Evolutionary conservation across 1,284 basidiomycete genomes (phyloP).

Genomic region (Singerocomus inundabilis): DNA sequence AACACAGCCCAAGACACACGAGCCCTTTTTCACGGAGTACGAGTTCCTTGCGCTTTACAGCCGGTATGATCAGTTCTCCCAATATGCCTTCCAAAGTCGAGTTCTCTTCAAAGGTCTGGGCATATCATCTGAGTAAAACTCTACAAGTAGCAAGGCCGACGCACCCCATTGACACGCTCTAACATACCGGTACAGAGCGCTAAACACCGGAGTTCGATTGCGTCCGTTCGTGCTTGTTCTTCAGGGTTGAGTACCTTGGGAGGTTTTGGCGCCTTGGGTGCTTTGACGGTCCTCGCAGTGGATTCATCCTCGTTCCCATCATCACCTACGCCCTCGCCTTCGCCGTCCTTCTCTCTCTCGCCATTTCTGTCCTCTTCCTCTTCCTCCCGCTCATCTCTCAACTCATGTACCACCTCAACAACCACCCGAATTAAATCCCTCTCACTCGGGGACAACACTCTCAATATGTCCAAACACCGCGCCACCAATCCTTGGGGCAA

Average conservation of each 20-base stretch:
- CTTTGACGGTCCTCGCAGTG: constrained; percentile 2
- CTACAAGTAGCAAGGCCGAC: constrained; percentile 26
- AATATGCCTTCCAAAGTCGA: constrained; percentile 90
- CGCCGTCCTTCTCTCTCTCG: constrained; percentile 28
- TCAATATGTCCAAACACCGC: constrained; percentile 83
- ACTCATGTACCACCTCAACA: constrained; percentile 89
- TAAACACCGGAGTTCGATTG: constrained; percentile 83
- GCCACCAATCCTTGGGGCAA: constrained; percentile 81
- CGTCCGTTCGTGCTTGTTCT: constrained; percentile 58
- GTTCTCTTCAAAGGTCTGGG: constrained; percentile 88
- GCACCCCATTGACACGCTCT: constrained; percentile 85
- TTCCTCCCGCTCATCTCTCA: constrained; percentile 64
- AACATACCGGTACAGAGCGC: constrained; percentile 88
- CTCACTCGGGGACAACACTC: constrained; percentile 82
- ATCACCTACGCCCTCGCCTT: constrained; percentile 9
- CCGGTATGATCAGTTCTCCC: constrained; percentile 87
- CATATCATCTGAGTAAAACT: not conserved
- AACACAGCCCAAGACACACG: constrained; percentile 84
- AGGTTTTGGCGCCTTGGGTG: constrained; percentile 16
- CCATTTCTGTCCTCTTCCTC: constrained; percentile 30
- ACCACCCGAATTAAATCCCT: constrained; percentile 91
- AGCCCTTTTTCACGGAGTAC: constrained; percentile 85
- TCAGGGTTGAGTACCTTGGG: constrained; percentile 54
- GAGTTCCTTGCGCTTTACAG: constrained; percentile 85
- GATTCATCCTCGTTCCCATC: constrained; percentile 27